These are phyloP conservation scores for Mucor indicus DNA, from an alignment of 371 early-diverging fungal genomes.

Conservation along the genomic window DNA sequence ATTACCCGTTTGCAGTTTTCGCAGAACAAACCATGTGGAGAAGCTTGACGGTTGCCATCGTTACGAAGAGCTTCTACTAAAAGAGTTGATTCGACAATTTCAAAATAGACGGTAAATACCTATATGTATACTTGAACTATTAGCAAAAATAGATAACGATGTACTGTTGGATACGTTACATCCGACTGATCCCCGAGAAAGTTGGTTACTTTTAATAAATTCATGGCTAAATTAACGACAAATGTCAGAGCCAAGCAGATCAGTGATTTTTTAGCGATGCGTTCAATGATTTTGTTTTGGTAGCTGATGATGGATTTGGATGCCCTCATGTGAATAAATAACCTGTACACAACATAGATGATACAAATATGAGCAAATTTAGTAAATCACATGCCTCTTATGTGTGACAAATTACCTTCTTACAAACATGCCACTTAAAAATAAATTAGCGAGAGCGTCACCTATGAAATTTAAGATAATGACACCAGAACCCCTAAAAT, in stretches of 20 bases:
- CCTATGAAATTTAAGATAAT: slow-evolving; percentile 43
- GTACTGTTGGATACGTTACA: slow-evolving; percentile 22
- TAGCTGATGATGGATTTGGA: slow-evolving; percentile 23
- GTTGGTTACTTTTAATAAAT: slow-evolving; percentile 38
- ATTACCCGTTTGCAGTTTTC: slow-evolving; percentile 39
- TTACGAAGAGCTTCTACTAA: slow-evolving; percentile 46
- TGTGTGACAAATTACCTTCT: too few species aligned
- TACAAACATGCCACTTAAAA: slow-evolving; percentile 50
- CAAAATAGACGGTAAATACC: slow-evolving; percentile 46
- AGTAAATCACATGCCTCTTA: neutral
- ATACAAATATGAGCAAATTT: too few species aligned
- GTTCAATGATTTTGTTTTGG: slow-evolving; percentile 33
- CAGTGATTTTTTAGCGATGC: slow-evolving; percentile 40
- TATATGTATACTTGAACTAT: slow-evolving; percentile 7
- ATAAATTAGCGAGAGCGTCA: slow-evolving; percentile 43
- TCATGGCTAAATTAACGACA: slow-evolving; percentile 44
- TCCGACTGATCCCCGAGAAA: slow-evolving; percentile 39
- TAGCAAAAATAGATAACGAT: too few species aligned
- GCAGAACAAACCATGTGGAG: slow-evolving; percentile 16
- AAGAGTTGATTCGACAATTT: slow-evolving; percentile 45
- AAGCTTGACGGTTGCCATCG: slow-evolving; percentile 15
- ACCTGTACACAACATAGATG: too few species aligned
- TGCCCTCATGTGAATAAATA: slow-evolving; percentile 31
- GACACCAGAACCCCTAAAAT: slow-evolving; percentile 44
- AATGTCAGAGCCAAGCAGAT: slow-evolving; percentile 40